A percentile compares a stretch with the other conserved stretches of the same genome.
These are phyloP conservation scores for Triticum turgidum DNA, from an alignment of 176 grass and related monocot genomes.

Conservation along the genomic window DNA sequence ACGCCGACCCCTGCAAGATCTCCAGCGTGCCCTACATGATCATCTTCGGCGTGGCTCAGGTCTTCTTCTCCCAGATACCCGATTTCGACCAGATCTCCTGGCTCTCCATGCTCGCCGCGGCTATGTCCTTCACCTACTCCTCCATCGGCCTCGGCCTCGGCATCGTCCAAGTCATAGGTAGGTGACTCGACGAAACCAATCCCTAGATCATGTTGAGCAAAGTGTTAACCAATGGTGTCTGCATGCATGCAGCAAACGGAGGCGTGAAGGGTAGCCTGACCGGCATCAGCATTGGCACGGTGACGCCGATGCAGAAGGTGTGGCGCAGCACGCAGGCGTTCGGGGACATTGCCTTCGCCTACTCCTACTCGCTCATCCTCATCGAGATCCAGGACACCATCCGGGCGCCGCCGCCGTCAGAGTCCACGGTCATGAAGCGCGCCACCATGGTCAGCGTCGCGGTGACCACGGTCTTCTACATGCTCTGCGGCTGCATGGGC, in stretches of 20 bases:
- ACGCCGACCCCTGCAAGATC: constrained; percentile 54
- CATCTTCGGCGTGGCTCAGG: constrained; percentile 61
- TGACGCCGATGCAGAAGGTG: constrained; percentile 60
- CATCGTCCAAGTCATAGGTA: constrained; percentile 78
- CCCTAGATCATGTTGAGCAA: no score
- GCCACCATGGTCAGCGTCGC: constrained; percentile 41
- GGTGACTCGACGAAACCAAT: neutral
- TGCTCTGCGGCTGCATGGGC: constrained; percentile 56
- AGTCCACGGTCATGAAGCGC: constrained; percentile 51
- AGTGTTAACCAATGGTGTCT: neutral
- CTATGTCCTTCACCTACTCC: constrained; percentile 94
- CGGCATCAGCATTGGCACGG: constrained; percentile 67
- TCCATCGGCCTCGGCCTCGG: constrained; percentile 70
- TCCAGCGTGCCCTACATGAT: constrained; percentile 79
- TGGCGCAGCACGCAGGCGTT: constrained; percentile 86
- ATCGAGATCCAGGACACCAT: constrained; percentile 78
- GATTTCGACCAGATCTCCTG: constrained; percentile 86
- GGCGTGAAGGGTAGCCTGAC: constrained; percentile 70
- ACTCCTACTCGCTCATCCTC: constrained; percentile 76
- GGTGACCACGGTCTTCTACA: constrained; percentile 52
- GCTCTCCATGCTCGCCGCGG: constrained; percentile 84
- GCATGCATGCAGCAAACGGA: constrained; percentile 39
- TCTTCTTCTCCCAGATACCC: constrained; percentile 82
- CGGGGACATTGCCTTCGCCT: constrained; percentile 81
- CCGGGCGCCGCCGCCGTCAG: constrained; percentile 39